These are phyloP conservation scores for Aureobasidium sp. DNA, from an alignment of 2,329 filamentous ascomycete species.

Conservation along the genomic window DNA sequence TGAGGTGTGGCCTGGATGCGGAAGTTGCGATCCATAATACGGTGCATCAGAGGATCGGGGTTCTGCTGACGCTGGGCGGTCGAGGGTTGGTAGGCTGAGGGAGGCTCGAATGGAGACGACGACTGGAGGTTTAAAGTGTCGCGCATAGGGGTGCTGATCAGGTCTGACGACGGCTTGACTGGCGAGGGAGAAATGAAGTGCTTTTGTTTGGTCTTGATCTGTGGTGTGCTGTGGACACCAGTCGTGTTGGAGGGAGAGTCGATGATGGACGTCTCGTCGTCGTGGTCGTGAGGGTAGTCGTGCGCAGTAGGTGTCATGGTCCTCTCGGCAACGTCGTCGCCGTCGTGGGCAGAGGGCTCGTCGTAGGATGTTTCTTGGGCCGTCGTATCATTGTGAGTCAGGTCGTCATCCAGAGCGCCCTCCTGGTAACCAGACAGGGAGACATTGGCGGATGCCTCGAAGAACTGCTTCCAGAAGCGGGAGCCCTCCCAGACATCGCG, in stretches of 20 bases:
- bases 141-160: constrained; percentile 17
- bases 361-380: constrained; percentile 16
- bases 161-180: constrained; percentile 19
- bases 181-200: constrained; percentile 20
- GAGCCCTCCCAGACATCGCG: constrained; percentile 84
- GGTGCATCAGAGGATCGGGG: constrained; percentile 77
- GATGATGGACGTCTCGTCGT: constrained; percentile 55
- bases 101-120: constrained; percentile 48
- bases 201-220: constrained; percentile 17
- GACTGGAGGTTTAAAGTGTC: constrained; percentile 12
- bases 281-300: constrained; percentile 25
- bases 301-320: constrained; percentile 33
- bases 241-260: constrained; percentile 49
- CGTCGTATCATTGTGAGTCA: constrained; percentile 34
- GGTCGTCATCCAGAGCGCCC: constrained; percentile 54
- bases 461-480: constrained; percentile 99
- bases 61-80: constrained; percentile 33
- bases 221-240: constrained; percentile 54
- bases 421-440: constrained; percentile 94
- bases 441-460: constrained; percentile 95
- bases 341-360: constrained; percentile 19
- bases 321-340: constrained; percentile 23
- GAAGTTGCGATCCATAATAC: constrained; percentile 92
- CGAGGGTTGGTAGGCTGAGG: constrained; percentile 36
- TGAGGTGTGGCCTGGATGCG: constrained; percentile 88